phyloP scores from a whole-genome alignment of 2,329 filamentous ascomycete species.

The Leptographium procerum region DNA sequence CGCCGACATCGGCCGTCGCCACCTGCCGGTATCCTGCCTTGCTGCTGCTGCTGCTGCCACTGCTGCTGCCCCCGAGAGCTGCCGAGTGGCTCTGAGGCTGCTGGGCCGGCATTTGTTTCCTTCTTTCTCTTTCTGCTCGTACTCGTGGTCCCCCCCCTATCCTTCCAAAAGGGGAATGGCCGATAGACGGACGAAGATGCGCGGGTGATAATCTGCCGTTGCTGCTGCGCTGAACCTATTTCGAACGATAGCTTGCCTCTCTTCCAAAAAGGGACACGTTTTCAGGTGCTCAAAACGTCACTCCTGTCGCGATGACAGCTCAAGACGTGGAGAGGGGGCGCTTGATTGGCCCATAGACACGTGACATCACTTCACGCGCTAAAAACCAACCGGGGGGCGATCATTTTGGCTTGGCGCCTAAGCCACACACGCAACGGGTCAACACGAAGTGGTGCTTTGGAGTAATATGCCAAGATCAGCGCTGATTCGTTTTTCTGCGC shows the following conservation, averaged over 20 bases:
- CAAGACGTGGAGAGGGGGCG: background rate
- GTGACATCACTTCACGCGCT: background rate
- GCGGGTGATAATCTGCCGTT: background rate
- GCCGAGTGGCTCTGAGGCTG: background rate
- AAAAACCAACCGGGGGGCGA: background rate
- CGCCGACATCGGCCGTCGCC: constrained; percentile 1
- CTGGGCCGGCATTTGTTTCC: background rate
- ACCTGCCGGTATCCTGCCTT: constrained; percentile 7
- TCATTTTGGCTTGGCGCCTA: too few species aligned
- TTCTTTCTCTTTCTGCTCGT: background rate
- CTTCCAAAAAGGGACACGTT: background rate
- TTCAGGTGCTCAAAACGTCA: background rate
- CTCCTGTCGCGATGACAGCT: background rate
- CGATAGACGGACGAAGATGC: background rate
- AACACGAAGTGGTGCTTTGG: too few species aligned
- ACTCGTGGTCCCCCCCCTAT: too few species aligned
- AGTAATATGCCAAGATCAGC: background rate
- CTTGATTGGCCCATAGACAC: background rate
- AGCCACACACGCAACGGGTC: too few species aligned
- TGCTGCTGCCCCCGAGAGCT: background rate
- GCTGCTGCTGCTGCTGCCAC: background rate
- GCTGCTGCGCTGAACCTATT: background rate
- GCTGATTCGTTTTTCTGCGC: background rate
- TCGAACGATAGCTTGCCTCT: background rate
- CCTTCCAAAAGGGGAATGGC: background rate